These are phyloP conservation scores for Aspergillus coremiiformis DNA, from an alignment of 495 filamentous ascomycete genomes.

Conservation along the genomic window DNA sequence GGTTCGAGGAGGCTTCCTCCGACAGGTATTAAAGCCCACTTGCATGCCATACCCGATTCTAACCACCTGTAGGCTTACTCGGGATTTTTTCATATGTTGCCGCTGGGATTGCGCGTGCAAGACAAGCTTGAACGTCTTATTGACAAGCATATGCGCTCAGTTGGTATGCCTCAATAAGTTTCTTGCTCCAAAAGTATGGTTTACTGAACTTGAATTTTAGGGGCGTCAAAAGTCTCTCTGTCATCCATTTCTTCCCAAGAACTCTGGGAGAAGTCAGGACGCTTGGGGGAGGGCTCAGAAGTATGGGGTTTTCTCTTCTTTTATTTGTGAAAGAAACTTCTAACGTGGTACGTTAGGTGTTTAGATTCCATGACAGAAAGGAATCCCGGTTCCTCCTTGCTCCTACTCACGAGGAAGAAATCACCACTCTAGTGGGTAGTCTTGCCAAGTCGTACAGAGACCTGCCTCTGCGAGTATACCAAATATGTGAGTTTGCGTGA, in stretches of 20 bases:
- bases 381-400: conserved; percentile 68
- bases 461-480: conserved; percentile 81
- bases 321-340: neutral
- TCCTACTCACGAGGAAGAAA: conserved; percentile 95
- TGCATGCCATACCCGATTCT: neutral
- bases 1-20: conserved; percentile 69
- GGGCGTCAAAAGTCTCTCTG: conserved; percentile 78
- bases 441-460: conserved; percentile 79
- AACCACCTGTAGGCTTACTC: conserved; percentile 55
- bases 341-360: conserved; percentile 51
- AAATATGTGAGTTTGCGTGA: conserved; percentile 58
- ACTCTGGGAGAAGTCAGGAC: conserved; percentile 67
- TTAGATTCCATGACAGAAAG: conserved; percentile 74
- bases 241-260: conserved; percentile 82
- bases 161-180: conserved; percentile 45
- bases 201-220: conserved; percentile 36
- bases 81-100: conserved; percentile 88
- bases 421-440: conserved; percentile 69
- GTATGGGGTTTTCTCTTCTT: conserved; percentile 25
- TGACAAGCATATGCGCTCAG: conserved; percentile 75
- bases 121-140: conserved; percentile 80
- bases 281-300: conserved; percentile 54
- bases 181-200: neutral
- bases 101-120: conserved; percentile 82
- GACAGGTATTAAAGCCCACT: conserved; percentile 47